phyloP scores from a whole-genome alignment of 176 grass and related monocot genomes.

The Oryza meridionalis region DNA sequence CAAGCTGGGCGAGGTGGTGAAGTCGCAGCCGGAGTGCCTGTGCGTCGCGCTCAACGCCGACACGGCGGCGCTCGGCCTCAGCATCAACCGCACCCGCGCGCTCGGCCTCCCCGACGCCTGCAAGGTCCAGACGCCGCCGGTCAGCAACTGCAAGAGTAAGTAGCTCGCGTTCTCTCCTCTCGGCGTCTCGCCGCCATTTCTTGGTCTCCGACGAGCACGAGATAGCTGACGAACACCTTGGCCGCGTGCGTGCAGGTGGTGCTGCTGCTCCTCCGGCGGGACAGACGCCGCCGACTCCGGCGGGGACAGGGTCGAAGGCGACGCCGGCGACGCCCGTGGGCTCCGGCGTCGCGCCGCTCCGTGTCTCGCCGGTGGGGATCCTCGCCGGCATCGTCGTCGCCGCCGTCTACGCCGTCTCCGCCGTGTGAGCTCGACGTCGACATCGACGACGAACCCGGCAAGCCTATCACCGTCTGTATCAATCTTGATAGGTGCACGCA shows the following conservation, averaged over 20 bases:
- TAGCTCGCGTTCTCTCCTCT: too few relatives aligned
- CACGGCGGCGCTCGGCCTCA: slow-evolving; percentile 56
- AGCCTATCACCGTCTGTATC: neutral
- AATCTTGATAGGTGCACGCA: neutral
- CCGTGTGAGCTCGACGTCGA: neutral
- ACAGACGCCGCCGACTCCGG: slow-evolving; percentile 9
- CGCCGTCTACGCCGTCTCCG: slow-evolving; percentile 16
- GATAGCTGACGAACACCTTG: neutral
- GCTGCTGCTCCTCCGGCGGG: neutral
- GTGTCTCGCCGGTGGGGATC: neutral
- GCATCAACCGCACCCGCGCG: slow-evolving; percentile 71
- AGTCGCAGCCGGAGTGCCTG: slow-evolving; percentile 73
- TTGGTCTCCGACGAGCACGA: neutral
- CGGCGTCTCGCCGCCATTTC: neutral
- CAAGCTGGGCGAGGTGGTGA: slow-evolving; percentile 55
- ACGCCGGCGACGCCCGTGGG: slow-evolving; percentile 7
- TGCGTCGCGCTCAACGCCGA: slow-evolving; percentile 62
- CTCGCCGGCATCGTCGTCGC: slow-evolving; percentile 20
- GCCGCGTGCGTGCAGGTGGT: neutral
- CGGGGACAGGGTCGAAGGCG: slow-evolving; percentile 47
- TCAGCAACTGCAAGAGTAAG: slow-evolving; percentile 58
- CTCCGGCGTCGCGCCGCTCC: neutral
- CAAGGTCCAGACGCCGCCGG: slow-evolving; percentile 63
- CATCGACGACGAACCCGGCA: too few relatives aligned
- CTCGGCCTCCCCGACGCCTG: slow-evolving; percentile 61